phyloP scores from a whole-genome alignment of 495 filamentous ascomycete genomes.

The Penicillium herquei region DNA sequence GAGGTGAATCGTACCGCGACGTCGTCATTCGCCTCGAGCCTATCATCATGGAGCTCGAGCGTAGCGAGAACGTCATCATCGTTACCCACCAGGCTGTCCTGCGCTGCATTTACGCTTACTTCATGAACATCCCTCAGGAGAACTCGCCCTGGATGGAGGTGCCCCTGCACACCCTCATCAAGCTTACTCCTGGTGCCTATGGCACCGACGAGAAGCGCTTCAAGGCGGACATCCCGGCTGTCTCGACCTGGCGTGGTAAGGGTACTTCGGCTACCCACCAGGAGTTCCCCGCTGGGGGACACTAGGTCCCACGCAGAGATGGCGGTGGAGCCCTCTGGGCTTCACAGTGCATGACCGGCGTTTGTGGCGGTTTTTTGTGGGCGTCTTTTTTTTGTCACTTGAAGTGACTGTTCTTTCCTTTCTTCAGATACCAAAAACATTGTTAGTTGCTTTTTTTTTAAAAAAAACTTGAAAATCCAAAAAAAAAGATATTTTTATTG shows the following conservation, averaged over 20 bases:
- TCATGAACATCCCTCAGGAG: slow-evolving; percentile 93
- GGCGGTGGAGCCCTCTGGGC: background rate
- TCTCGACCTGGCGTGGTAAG: slow-evolving; percentile 91
- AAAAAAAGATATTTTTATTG: no score
- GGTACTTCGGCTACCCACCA: slow-evolving; percentile 81
- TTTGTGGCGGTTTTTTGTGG: background rate
- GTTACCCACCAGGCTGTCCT: slow-evolving; percentile 97
- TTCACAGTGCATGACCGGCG: slow-evolving; percentile 2
- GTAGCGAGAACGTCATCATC: slow-evolving; percentile 94
- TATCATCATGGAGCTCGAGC: slow-evolving; percentile 98
- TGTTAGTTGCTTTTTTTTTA: no score
- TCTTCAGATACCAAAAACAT: no score
- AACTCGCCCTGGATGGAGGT: slow-evolving; percentile 96
- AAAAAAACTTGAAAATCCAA: no score
- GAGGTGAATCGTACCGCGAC: slow-evolving; percentile 94
- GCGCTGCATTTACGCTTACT: slow-evolving; percentile 96
- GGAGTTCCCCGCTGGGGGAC: slow-evolving; percentile 32
- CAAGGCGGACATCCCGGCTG: slow-evolving; percentile 86
- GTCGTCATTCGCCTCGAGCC: slow-evolving; percentile 96
- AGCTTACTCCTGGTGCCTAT: slow-evolving; percentile 93
- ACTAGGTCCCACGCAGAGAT: slow-evolving; percentile 6
- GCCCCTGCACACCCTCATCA: slow-evolving; percentile 92
- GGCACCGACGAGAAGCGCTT: slow-evolving; percentile 83
- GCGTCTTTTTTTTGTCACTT: no score
- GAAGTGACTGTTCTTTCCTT: no score